Evolutionary conservation across 805 yeast genomes (phyloP).

Genomic region (Phaffomyces thermotolerans): DNA sequence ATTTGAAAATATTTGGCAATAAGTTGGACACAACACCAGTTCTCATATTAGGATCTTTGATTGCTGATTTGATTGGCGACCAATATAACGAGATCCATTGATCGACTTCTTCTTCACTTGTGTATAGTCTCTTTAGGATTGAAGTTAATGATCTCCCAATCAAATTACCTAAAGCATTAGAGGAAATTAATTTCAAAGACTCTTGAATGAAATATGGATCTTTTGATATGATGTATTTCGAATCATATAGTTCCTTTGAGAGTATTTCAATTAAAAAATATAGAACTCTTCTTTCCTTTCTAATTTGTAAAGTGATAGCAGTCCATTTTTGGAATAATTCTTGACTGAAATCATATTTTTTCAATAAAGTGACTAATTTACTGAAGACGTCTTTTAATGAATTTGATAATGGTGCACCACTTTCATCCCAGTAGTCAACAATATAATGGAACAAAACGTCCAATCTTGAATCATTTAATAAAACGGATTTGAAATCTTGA

Average conservation of each 20-base stretch:
- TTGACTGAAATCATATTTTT: slow-evolving; percentile 18
- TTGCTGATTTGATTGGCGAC: slow-evolving; percentile 15
- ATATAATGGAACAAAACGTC: slow-evolving; percentile 42
- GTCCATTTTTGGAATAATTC: slow-evolving; percentile 39
- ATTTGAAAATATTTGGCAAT: slow-evolving; percentile 54
- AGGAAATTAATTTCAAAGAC: slow-evolving; percentile 44
- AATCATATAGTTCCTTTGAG: slow-evolving; percentile 37
- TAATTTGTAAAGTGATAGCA: slow-evolving; percentile 32
- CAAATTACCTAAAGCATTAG: slow-evolving; percentile 59
- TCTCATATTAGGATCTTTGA: slow-evolving; percentile 10
- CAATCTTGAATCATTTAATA: slow-evolving; percentile 18
- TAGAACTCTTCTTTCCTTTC: slow-evolving; percentile 48
- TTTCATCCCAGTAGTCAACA: slow-evolving; percentile 63
- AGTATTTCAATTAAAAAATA: slow-evolving; percentile 56
- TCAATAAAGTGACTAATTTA: slow-evolving; percentile 41
- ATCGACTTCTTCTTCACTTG: slow-evolving; percentile 18
- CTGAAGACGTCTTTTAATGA: slow-evolving; percentile 55
- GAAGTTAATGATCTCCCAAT: slow-evolving; percentile 50
- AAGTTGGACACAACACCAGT: slow-evolving; percentile 51
- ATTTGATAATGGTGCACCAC: slow-evolving; percentile 64
- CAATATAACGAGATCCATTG: slow-evolving; percentile 20
- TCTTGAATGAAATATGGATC: slow-evolving; percentile 40
- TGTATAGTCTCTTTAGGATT: slow-evolving; percentile 30
- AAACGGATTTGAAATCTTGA: slow-evolving; percentile 3
- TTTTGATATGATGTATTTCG: slow-evolving; percentile 31